Base-by-base conservation (phyloP, 1,139 yeast species). In the Diutina ranongensis region DNA sequence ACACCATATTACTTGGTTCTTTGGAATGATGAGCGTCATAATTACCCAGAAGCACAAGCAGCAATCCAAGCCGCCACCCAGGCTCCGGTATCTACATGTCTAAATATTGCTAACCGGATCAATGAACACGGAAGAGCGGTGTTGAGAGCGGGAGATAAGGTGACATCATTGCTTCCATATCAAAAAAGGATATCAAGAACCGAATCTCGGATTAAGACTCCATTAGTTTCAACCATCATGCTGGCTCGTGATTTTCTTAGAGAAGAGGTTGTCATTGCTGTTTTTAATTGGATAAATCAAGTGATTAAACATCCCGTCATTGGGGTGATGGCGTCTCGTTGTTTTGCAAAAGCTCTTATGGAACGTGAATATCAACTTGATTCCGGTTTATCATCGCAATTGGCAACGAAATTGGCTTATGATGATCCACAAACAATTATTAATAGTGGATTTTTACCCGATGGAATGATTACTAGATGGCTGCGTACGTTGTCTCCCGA, bases 11-110 rank as follows among this genome's bases (percentile, higher is more conserved):
- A 65, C 44, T 65, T 80, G 32, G 58, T 80, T 20, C 63, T 83
- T 19, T 83, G 88, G 83, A 83, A 83, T 57, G 94, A 83, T 55
- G 92, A 83, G 55, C 69, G 67, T 51, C 92, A 83, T 56, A 73
- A 77, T 54, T 72, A 72, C 52, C 65, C 70, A 1, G 65, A 67
- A 44, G 80, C 81, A 1, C 62, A 63, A 12, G 53, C 57, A 1
- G 68, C 74, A 1, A 63, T 75, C 35, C 56, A 59, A n/a, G 58
- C 64, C 2, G 74, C 71, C 2, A 57, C 62, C 1, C 62, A 60
- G 1, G 59, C 57, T 13, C 51, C 53, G 18, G 56, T 55, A 12
- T 46, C 45, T 3, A 51, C 52, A 19, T 72, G 72, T 2, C 57
- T 62, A n/a, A 54, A 51, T 13, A 52, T 67, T 28, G 72, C 76